Base-by-base conservation (phyloP, 1,284 basidiomycete species). In the Cryptococcus sp. region DNA sequence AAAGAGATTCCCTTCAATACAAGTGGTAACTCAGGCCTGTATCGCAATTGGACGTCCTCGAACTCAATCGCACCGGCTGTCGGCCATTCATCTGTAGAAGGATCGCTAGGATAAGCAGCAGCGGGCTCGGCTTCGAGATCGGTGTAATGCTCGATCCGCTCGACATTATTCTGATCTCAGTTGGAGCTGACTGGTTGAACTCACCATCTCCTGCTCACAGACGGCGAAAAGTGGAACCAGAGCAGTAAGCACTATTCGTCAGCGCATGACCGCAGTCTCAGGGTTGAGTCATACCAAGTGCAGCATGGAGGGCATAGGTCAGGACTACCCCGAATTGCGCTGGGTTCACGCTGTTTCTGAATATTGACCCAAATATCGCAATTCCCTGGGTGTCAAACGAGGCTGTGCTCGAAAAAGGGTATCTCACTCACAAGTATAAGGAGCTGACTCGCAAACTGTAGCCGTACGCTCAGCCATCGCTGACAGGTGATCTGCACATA, bases 1-100 rank as follows among this genome's bases (percentile, higher is more conserved):
- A 73, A 67, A 2, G 51, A 62, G 4, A 77, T 25, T 5, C 60
- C 57, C n/a, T 72, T 65, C 7, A 78, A 57, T 2, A 73, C 72
- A 19, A 66, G 61, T 0, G 72, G 65, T 0, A 72, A 55, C 10
- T 72, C 72, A 16, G 60, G 62, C 45, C 62, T 53, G 55, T 74
- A 75, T n/a, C 61, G 54, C 45, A 77, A 53, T 13, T 64, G 54
- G 16, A 76, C 66, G 32, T 73, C 55, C 2, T 63, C 40, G 56
- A 77, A 77, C 18, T 52, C 56, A 42, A 78, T 60, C 1, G 56
- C 49, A 7, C 77, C 76, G 10, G 42, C 25, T 0, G 54, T 45
- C 1, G 70, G 75, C 74, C 74, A 75, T 4, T 34, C 23, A 1
- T 22, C 28, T 2, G 45, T 37, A 2, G 46, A 19, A 10, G 66